Percentiles rank a stretch among this genome's conserved stretches.
Evolutionary conservation across 2,329 filamentous ascomycete genomes (phyloP).

Genomic region (Chrysoporthe puriensis): DNA sequence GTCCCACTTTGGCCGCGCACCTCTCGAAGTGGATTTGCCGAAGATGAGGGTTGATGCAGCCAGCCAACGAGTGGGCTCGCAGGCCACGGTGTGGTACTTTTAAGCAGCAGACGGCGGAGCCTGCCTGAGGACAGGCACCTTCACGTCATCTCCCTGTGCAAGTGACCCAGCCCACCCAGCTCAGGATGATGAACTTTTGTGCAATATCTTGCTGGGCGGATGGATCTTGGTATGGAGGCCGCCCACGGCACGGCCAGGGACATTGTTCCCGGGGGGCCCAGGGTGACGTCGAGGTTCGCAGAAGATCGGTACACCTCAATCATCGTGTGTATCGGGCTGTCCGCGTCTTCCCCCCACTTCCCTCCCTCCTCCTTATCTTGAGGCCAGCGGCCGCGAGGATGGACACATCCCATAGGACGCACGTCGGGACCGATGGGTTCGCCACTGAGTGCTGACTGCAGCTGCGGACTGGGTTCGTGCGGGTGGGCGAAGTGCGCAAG

Average conservation of each 20-base stretch:
- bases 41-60: conserved; percentile 8
- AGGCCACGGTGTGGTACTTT: conserved; percentile 3
- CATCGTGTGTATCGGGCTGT: background rate
- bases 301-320: background rate
- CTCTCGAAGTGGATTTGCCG: conserved; percentile 2
- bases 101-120: background rate
- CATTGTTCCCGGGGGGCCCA: background rate
- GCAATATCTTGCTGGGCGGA: too few species aligned
- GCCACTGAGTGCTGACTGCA: background rate
- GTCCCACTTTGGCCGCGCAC: conserved; percentile 1
- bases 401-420: background rate
- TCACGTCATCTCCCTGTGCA: conserved; percentile 8
- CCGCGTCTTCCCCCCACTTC: background rate
- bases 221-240: conserved; percentile 3
- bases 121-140: conserved; percentile 4
- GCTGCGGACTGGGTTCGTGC: background rate
- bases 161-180: background rate
- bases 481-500: background rate
- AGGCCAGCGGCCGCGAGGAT: background rate
- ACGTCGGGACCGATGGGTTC: background rate
- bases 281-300: background rate
- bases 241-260: background rate
- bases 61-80: background rate
- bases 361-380: background rate
- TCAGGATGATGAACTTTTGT: background rate